Conservation (phyloP, 2,329 filamentous ascomycete species). For the Talaromyces sp. region DNA sequence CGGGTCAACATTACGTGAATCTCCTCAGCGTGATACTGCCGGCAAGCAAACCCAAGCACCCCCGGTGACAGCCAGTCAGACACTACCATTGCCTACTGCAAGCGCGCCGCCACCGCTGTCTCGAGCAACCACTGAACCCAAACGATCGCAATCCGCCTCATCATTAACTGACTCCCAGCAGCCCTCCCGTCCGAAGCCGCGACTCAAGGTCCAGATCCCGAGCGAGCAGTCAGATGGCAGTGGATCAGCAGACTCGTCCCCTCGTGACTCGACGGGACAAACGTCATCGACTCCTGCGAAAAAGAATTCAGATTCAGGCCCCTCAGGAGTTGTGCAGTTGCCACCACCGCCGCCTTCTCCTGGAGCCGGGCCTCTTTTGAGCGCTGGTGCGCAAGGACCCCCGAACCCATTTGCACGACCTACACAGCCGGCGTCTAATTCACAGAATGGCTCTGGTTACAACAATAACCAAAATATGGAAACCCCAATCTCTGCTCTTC, state of each 20-base stretch:
- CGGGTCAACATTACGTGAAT: constrained; percentile 48
- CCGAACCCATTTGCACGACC: constrained; percentile 94
- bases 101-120: constrained; percentile 55
- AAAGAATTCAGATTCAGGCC: constrained; percentile 50
- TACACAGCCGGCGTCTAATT: constrained; percentile 56
- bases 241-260: constrained; percentile 66
- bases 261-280: constrained; percentile 58
- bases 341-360: constrained; percentile 91
- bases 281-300: constrained; percentile 57
- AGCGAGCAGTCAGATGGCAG: constrained; percentile 80
- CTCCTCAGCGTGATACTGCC: constrained; percentile 40
- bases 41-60: constrained; percentile 29
- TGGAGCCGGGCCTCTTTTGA: constrained; percentile 64
- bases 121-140: constrained; percentile 45
- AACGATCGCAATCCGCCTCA: constrained; percentile 51
- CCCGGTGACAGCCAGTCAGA: constrained; percentile 52
- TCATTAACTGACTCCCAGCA: constrained; percentile 74
- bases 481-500: constrained; percentile 89
- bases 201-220: constrained; percentile 90
- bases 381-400: constrained; percentile 85
- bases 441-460: constrained; percentile 41
- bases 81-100: constrained; percentile 38
- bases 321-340: constrained; percentile 66
- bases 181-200: constrained; percentile 65
- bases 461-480: constrained; percentile 43